Percentiles rank a stretch among this genome's conserved stretches.
These are phyloP conservation scores for Parascedosporium putredinis DNA, from an alignment of 2,329 filamentous ascomycete genomes.

Conservation along the genomic window DNA sequence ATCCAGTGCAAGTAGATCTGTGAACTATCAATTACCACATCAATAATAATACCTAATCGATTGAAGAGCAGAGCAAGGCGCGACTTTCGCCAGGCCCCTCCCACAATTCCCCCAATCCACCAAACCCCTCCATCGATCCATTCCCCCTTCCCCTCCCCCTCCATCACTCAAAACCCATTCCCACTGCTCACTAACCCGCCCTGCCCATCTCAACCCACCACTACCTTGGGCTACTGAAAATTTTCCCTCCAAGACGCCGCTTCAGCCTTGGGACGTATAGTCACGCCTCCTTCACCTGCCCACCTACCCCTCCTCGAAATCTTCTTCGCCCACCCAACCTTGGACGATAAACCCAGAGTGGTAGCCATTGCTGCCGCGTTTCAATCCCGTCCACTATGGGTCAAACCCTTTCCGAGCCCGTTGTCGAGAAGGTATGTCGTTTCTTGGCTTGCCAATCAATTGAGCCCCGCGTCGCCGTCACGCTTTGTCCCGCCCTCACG, in stretches of 20 bases:
- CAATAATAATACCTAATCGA: too few species aligned
- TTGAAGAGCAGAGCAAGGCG: background rate
- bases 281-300: background rate
- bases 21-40: too few species aligned
- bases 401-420: constrained; percentile 97
- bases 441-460: background rate
- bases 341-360: constrained; percentile 6
- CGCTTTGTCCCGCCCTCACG: constrained; percentile 2
- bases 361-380: constrained; percentile 19
- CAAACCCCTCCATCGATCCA: background rate
- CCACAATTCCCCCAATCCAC: background rate
- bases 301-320: constrained; percentile 6
- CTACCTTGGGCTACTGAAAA: constrained; percentile 7
- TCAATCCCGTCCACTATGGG: constrained; percentile 56
- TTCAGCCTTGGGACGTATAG: constrained; percentile 4
- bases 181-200: background rate
- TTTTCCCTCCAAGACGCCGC: constrained; percentile 4
- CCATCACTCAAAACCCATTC: background rate
- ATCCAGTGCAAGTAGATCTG: too few species aligned
- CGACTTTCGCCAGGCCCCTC: background rate
- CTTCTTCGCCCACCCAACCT: constrained; percentile 10
- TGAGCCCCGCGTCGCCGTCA: background rate
- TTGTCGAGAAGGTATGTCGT: constrained; percentile 87
- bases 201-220: too few species aligned
- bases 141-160: constrained; percentile 1